phyloP scores from a whole-genome alignment of 768 basidiomycete species.

The Pulveroboletus sp. region DNA sequence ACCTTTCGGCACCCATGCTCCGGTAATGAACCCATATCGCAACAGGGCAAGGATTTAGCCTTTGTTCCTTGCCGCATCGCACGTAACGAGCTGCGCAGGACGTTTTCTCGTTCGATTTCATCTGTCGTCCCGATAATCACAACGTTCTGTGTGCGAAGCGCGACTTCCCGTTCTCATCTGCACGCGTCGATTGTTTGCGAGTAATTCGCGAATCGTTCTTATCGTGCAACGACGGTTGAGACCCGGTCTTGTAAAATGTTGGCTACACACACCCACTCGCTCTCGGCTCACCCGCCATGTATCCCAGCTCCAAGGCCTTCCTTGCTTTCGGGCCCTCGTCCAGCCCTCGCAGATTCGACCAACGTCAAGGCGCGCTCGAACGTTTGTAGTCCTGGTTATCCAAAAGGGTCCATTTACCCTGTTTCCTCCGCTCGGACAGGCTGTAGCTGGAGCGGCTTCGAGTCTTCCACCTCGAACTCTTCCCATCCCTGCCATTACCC shows the following conservation, averaged over 20 bases:
- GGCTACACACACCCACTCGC: constrained; percentile 8
- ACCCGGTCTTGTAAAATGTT: constrained; percentile 15
- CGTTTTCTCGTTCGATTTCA: constrained; percentile 24
- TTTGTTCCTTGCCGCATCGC: constrained; percentile 5
- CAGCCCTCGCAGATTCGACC: constrained; percentile 25
- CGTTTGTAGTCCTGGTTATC: background rate
- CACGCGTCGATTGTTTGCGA: constrained; percentile 10
- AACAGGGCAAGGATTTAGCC: constrained; percentile 3
- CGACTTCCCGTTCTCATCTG: constrained; percentile 4
- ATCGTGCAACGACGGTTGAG: constrained; percentile 8
- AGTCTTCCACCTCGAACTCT: background rate
- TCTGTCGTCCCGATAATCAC: constrained; percentile 26
- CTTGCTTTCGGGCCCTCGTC: constrained; percentile 8
- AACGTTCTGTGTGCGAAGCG: constrained; percentile 11
- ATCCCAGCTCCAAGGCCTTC: background rate
- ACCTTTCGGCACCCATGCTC: background rate
- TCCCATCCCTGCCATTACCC: constrained; percentile 7
- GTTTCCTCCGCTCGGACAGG: constrained; percentile 16
- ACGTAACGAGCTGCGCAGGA: constrained; percentile 27
- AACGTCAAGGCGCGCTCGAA: constrained; percentile 13
- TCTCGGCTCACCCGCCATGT: background rate
- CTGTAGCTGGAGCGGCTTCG: constrained; percentile 9
- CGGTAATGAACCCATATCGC: background rate
- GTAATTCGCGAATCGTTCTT: constrained; percentile 3
- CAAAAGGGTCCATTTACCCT: constrained; percentile 14